These are phyloP conservation scores for Aphanomyces stellatus DNA, from an alignment of 352 stramenopile genomes.

Conservation along the genomic window DNA sequence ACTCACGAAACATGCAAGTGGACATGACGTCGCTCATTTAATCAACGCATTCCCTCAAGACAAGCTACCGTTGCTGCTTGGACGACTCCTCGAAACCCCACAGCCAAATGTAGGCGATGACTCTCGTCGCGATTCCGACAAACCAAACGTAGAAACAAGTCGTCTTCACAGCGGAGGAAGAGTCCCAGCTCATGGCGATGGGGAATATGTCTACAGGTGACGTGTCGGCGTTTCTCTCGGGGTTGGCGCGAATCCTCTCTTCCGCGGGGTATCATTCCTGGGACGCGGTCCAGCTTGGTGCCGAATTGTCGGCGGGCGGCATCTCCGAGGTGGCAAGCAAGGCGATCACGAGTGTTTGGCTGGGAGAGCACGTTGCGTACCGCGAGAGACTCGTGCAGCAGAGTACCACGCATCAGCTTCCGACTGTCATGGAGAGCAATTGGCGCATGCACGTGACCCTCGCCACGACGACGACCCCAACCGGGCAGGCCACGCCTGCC, in stretches of 20 bases:
- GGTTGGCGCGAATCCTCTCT: not conserved
- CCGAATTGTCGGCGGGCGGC: not conserved
- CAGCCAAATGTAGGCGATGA: not conserved
- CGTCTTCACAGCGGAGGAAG: slow-evolving; percentile 1
- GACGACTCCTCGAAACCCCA: not conserved
- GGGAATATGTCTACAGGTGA: not conserved
- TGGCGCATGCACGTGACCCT: slow-evolving; percentile 13
- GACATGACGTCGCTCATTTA: not conserved
- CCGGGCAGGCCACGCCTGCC: not conserved
- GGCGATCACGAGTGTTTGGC: not conserved
- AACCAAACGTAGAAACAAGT: too few relatives aligned
- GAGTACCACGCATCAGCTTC: not conserved
- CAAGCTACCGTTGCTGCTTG: slow-evolving; percentile 1
- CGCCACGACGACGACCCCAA: not conserved
- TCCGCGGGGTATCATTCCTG: not conserved
- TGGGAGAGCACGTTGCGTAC: not conserved
- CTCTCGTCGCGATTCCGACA: not conserved
- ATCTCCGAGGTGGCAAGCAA: not conserved
- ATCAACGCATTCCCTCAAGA: slow-evolving; percentile 11
- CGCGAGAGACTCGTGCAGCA: not conserved
- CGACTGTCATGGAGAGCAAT: not conserved
- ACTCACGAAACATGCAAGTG: not conserved
- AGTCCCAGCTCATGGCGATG: slow-evolving; percentile 6
- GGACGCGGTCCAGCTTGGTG: not conserved
- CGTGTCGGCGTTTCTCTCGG: not conserved